phyloP scores from a whole-genome alignment of 192 early-diverging fungal species.

The Coemansia sp. region DNA sequence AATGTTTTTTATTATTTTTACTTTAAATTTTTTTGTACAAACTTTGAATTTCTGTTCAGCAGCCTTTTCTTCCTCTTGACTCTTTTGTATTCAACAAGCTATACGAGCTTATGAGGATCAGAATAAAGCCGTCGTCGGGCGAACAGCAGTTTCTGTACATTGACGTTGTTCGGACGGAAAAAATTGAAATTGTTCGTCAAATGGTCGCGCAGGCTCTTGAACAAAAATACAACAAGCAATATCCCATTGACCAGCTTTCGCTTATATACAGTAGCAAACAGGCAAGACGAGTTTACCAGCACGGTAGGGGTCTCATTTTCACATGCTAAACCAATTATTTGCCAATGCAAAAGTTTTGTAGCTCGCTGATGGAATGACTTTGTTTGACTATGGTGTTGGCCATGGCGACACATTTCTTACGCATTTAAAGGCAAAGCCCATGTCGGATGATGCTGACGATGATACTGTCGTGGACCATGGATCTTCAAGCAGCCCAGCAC shows the following conservation, averaged over 20 bases:
- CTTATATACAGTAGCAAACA: constrained; percentile 2
- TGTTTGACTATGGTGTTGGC: constrained; percentile 47
- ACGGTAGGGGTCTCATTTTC: not conserved
- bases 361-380: constrained; percentile 44
- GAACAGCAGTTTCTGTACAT: not conserved
- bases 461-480: not conserved
- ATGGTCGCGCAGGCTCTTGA: not conserved
- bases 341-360: not conserved
- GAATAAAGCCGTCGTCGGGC: not conserved
- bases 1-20: too few relatives aligned
- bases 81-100: too few relatives aligned
- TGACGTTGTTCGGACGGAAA: not conserved
- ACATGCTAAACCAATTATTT: not conserved
- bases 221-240: not conserved
- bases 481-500: not conserved
- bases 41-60: too few relatives aligned
- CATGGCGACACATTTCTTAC: constrained; percentile 30
- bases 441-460: constrained; percentile 1
- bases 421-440: constrained; percentile 9
- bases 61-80: too few relatives aligned
- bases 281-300: not conserved
- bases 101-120: not conserved
- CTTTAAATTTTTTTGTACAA: too few relatives aligned
- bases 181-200: not conserved
- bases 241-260: not conserved